Evolutionary conservation across 345 rosid species (phyloP), one percentile per base, ranked within the genome.

Genomic region (Noccaea caerulescens): DNA sequence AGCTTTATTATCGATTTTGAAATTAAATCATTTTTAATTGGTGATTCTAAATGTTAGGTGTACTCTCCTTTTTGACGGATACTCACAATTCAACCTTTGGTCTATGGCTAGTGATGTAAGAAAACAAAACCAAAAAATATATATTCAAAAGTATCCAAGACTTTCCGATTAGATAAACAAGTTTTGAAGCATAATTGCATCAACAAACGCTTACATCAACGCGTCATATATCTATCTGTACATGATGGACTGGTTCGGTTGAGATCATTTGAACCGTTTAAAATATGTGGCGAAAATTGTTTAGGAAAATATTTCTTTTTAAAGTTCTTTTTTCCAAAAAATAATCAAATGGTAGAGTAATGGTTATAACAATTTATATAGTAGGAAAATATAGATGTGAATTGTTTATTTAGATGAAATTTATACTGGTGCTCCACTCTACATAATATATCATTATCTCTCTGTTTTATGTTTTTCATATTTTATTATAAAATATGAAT

Each of bases 191-290:
- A 42, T 42, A 42, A 23, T 51, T 38, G 50, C 60, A 66, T 25
- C 38, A 51, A 38, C 38, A 51, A 51, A 51, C 37, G 38, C 38
- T 65, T 51, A 51, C 47, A 37, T 38, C 58, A 50, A 50, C 36
- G 8, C 69, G 46, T 49, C 23, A 36, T 38, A 38, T 37, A 37
- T 41, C 46, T 12, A 42, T 12, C 46, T 42, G 4, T 3, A 42
- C 14, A 42, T 42, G 13, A 11, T 27, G 30, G 4, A 27, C 30
- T 27, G 4, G 30, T 27, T 27, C 30, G 30, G 30, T 27, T 27
- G 30, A 27, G 30, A 27, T 27, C 30, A 27, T 27, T 27, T 27
- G 30, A 27, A 27, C 30, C 30, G 30, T 27, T 27, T 27, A 27
- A 27, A 27, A 27, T 27, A 27, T 27, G 30, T 27, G 30, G 30